A percentile compares a stretch with the other conserved stretches of the same genome.
phyloP scores from a whole-genome alignment of 2,329 filamentous ascomycete species.

The Phialophora verrucosa region DNA sequence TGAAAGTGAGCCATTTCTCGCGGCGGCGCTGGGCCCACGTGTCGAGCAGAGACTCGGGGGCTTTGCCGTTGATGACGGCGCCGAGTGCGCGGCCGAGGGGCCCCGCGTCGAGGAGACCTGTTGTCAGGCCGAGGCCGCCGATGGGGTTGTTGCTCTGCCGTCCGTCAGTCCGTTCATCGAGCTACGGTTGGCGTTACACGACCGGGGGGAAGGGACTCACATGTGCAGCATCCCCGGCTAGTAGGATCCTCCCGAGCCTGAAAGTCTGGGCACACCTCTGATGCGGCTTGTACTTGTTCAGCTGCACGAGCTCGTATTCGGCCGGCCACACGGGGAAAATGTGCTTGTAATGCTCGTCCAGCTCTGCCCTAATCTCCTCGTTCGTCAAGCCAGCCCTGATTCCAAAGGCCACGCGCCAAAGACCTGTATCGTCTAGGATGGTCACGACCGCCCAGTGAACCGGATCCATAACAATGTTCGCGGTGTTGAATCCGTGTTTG shows the following conservation, averaged over 20 bases:
- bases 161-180: background rate
- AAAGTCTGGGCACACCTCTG: slow-evolving; percentile 34
- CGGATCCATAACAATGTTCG: slow-evolving; percentile 32
- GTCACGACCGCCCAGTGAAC: slow-evolving; percentile 45
- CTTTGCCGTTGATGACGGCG: slow-evolving; percentile 29
- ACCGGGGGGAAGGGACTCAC: slow-evolving; percentile 9
- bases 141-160: slow-evolving; percentile 37
- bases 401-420: slow-evolving; percentile 53
- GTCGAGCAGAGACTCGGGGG: slow-evolving; percentile 28
- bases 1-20: slow-evolving; percentile 34
- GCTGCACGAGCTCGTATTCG: slow-evolving; percentile 35
- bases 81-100: slow-evolving; percentile 28
- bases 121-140: slow-evolving; percentile 36
- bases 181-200: background rate
- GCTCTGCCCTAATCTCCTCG: slow-evolving; percentile 41
- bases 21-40: slow-evolving; percentile 29
- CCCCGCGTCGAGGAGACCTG: slow-evolving; percentile 34
- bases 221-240: slow-evolving; percentile 37
- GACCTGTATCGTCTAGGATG: slow-evolving; percentile 41
- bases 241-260: slow-evolving; percentile 31
- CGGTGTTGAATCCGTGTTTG: slow-evolving; percentile 32
- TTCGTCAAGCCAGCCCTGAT: slow-evolving; percentile 42
- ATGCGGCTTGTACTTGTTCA: slow-evolving; percentile 36
- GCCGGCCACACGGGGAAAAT: slow-evolving; percentile 39
- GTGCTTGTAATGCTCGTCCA: slow-evolving; percentile 29